These are phyloP conservation scores for Ascochyta pisi DNA, from an alignment of 2,329 filamentous ascomycete genomes.

Conservation along the genomic window DNA sequence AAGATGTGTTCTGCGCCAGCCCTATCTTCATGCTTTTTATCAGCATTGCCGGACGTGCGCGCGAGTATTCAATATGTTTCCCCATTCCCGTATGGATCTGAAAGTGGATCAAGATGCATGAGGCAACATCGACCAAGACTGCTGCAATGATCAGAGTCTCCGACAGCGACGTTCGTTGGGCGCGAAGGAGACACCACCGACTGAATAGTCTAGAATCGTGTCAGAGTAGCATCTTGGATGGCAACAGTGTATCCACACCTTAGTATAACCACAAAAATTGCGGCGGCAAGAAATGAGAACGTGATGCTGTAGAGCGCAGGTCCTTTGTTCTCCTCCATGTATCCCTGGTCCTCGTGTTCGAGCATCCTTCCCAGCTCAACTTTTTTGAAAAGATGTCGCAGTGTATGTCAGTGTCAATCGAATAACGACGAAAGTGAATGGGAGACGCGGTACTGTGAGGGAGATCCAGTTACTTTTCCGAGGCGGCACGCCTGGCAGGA, in stretches of 20 bases:
- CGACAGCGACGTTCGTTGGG: no score
- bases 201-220: no score
- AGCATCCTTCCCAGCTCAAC: neutral
- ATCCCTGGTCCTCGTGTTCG: neutral
- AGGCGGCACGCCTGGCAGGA: no score
- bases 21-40: neutral
- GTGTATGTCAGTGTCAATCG: no score
- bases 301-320: conserved; percentile 1
- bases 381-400: no score
- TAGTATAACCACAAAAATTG: neutral
- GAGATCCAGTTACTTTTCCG: no score
- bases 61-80: neutral
- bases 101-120: neutral
- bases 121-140: neutral
- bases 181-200: no score
- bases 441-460: no score
- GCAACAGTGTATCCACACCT: neutral
- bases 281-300: neutral
- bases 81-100: conserved; percentile 1
- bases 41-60: neutral
- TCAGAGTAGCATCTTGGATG: neutral
- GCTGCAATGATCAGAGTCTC: neutral
- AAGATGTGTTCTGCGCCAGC: neutral
- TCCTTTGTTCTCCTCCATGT: neutral
- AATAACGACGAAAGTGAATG: no score